phyloP scores from a whole-genome alignment of 2,329 filamentous ascomycete genomes.

The Apiospora rasikravindrae region DNA sequence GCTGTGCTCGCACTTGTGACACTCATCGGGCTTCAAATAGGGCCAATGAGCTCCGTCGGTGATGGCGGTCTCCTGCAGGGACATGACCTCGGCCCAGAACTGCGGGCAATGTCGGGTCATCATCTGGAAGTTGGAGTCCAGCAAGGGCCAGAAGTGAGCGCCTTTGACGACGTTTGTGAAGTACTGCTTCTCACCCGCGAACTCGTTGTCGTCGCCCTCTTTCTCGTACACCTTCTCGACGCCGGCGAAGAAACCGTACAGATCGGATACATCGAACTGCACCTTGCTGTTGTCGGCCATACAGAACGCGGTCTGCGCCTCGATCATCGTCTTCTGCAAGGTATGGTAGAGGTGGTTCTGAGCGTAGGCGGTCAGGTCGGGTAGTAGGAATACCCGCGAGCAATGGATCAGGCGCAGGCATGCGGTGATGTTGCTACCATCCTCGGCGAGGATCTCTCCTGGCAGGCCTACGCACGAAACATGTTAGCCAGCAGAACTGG shows the following conservation, averaged over 20 bases:
- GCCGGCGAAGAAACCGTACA: not conserved
- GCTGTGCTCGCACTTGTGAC: not conserved
- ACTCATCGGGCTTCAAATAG: not conserved
- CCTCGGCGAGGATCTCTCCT: not conserved
- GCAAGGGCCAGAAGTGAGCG: not conserved
- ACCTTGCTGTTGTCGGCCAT: not conserved
- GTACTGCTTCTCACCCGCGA: not conserved
- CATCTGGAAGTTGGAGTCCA: not conserved
- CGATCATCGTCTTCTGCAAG: not conserved
- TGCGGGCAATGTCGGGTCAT: not conserved
- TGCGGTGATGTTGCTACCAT: not conserved
- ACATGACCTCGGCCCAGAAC: not conserved
- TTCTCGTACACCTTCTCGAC: not conserved
- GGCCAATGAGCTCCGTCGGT: not conserved
- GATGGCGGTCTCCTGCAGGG: not conserved
- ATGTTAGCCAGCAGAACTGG: not conserved
- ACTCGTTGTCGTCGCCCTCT: no score
- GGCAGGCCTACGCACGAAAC: not conserved
- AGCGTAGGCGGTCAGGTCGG: not conserved
- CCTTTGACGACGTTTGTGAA: not conserved
- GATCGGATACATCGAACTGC: not conserved
- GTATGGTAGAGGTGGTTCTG: not conserved
- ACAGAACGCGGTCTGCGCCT: not conserved
- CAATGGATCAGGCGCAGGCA: not conserved
- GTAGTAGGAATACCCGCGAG: not conserved